Evolutionary conservation across 2,329 filamentous ascomycete genomes (phyloP).

Genomic region (Alternaria sp.): DNA sequence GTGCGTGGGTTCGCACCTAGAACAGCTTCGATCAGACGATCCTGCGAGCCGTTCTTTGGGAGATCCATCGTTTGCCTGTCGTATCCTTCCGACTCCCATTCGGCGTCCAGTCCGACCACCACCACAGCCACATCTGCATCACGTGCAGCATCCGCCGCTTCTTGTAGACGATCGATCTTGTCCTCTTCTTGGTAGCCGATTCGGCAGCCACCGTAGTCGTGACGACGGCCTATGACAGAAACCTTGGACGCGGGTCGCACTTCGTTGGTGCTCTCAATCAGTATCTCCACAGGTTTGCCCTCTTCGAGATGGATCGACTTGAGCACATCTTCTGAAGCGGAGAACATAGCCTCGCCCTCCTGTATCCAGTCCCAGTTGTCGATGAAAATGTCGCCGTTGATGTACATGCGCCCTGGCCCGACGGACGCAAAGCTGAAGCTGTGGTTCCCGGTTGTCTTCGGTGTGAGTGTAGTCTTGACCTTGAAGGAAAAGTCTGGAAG

Average conservation of each 20-base stretch:
- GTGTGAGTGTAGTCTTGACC: constrained; percentile 66
- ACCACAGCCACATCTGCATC: constrained; percentile 78
- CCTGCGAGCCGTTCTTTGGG: constrained; percentile 63
- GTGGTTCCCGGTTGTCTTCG: constrained; percentile 66
- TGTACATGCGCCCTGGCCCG: constrained; percentile 66
- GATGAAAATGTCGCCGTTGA: constrained; percentile 66
- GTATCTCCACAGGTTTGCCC: constrained; percentile 65
- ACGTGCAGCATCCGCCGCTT: constrained; percentile 71
- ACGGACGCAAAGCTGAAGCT: constrained; percentile 73
- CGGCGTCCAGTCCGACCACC: constrained; percentile 77
- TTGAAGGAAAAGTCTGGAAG: constrained; percentile 70
- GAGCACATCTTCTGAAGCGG: constrained; percentile 69
- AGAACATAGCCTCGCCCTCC: constrained; percentile 74
- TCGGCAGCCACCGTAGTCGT: constrained; percentile 74
- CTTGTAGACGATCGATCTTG: constrained; percentile 60
- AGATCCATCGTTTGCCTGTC: constrained; percentile 69
- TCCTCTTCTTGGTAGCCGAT: constrained; percentile 74
- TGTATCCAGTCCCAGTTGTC: constrained; percentile 75
- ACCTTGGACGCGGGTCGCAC: constrained; percentile 67
- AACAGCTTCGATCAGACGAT: constrained; percentile 69
- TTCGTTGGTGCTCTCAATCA: constrained; percentile 71
- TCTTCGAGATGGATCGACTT: constrained; percentile 67
- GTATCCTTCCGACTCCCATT: constrained; percentile 77
- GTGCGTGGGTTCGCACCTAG: constrained; percentile 70
- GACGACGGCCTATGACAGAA: constrained; percentile 62